phyloP scores from a whole-genome alignment of 2,329 filamentous ascomycete genomes.

The Talaromyces sp. region DNA sequence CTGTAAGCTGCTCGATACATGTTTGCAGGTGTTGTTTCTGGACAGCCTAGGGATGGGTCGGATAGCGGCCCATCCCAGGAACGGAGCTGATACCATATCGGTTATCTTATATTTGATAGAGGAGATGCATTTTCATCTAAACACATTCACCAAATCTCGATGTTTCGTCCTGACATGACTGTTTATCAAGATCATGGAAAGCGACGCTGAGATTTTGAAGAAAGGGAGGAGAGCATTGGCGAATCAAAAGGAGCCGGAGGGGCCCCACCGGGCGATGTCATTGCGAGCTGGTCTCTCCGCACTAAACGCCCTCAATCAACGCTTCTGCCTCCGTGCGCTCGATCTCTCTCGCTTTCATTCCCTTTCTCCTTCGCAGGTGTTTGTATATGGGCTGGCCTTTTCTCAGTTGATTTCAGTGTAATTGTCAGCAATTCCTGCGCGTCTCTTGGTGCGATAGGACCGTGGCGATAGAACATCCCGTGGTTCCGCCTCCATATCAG shows the following conservation, averaged over 20 bases:
- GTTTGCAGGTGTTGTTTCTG: conserved; percentile 2
- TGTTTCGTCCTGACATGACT: not conserved
- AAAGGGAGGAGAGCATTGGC: conserved; percentile 13
- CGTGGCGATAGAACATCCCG: not conserved
- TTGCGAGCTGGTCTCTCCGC: conserved; percentile 10
- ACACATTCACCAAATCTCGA: not conserved
- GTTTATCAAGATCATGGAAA: not conserved
- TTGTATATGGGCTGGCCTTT: not conserved
- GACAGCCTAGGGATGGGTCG: conserved; percentile 13
- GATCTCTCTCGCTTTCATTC: not conserved
- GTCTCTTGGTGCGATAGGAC: not conserved
- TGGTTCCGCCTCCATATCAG: not conserved
- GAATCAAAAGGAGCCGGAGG: conserved; percentile 9
- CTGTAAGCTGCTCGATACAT: conserved; percentile 3
- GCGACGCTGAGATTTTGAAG: not conserved
- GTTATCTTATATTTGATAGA: not conserved
- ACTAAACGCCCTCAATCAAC: conserved; percentile 1
- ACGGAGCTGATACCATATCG: conserved; percentile 14
- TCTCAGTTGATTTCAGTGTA: not conserved
- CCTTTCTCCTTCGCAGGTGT: not conserved
- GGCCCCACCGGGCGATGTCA: conserved; percentile 16
- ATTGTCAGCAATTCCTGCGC: not conserved
- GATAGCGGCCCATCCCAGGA: conserved; percentile 6
- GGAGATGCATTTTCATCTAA: not conserved
- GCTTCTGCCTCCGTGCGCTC: conserved; percentile 11